Conservation (phyloP, 2,329 filamentous ascomycete genomes). For the Paramyrothecium roridum region DNA sequence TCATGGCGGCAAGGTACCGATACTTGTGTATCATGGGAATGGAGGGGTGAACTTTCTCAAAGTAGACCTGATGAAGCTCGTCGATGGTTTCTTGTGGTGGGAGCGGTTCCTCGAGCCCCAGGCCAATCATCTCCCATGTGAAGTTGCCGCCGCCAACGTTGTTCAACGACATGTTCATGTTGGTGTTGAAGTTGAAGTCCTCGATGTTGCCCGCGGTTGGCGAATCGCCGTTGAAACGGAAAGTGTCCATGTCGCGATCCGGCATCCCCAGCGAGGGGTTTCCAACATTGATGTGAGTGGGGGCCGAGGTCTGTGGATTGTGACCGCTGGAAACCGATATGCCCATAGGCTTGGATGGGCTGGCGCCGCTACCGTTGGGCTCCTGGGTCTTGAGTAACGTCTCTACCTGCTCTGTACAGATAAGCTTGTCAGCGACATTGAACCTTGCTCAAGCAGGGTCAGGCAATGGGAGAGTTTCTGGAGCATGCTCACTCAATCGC, state of each 20-base stretch:
- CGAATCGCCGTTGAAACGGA: slow-evolving; percentile 54
- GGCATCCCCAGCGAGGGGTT: slow-evolving; percentile 46
- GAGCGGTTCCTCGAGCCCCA: slow-evolving; percentile 57
- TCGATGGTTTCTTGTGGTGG: slow-evolving; percentile 66
- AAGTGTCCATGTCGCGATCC: slow-evolving; percentile 50
- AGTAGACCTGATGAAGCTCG: slow-evolving; percentile 86
- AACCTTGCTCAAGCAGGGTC: neutral
- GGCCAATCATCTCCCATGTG: slow-evolving; percentile 73
- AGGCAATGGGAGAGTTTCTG: neutral
- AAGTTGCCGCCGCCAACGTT: slow-evolving; percentile 52
- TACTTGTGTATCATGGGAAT: slow-evolving; percentile 86
- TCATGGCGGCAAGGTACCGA: slow-evolving; percentile 84
- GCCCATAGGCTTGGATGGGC: slow-evolving; percentile 34
- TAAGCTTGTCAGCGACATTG: slow-evolving; percentile 10
- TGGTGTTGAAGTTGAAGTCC: slow-evolving; percentile 55
- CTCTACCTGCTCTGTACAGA: slow-evolving; percentile 79
- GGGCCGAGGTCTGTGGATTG: slow-evolving; percentile 26
- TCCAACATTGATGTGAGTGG: slow-evolving; percentile 26
- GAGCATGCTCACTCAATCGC: slow-evolving; percentile 67
- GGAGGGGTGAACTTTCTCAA: slow-evolving; percentile 84
- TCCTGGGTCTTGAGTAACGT: slow-evolving; percentile 79
- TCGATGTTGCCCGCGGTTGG: slow-evolving; percentile 46
- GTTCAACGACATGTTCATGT: slow-evolving; percentile 47
- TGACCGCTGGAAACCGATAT: slow-evolving; percentile 14
- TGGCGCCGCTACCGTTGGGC: neutral